These are phyloP conservation scores for Martiniozyma asiatica DNA, from an alignment of 1,139 yeast genomes.

Conservation along the genomic window DNA sequence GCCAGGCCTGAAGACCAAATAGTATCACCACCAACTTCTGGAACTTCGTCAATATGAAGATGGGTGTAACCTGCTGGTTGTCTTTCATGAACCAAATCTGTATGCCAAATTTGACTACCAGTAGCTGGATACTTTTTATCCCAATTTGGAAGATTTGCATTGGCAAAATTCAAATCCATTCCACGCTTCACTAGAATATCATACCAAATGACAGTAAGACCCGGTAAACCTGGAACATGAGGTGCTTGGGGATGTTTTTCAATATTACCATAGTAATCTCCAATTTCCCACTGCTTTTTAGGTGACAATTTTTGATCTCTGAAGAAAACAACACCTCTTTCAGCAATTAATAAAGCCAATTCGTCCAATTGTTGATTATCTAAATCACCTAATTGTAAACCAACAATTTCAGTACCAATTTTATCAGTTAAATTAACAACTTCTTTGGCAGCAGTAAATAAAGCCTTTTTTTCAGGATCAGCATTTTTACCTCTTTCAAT, in stretches of 20 bases:
- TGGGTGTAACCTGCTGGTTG: conserved; percentile 40
- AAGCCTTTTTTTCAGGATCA: conserved; percentile 41
- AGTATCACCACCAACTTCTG: conserved; percentile 39
- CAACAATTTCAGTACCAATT: conserved; percentile 44
- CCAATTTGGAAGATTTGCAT: conserved; percentile 16
- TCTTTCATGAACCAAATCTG: conserved; percentile 35
- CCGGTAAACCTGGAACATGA: conserved; percentile 34
- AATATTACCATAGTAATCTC: conserved; percentile 34
- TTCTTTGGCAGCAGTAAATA: conserved; percentile 38
- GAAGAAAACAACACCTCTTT: conserved; percentile 37
- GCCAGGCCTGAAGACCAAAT: conserved; percentile 39
- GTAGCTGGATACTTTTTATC: conserved; percentile 12
- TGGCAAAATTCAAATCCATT: conserved; percentile 9
- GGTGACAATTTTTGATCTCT: conserved; percentile 37
- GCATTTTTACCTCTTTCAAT: conserved; percentile 37
- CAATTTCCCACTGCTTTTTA: conserved; percentile 32
- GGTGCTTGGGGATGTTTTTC: conserved; percentile 38
- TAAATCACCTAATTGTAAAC: conserved; percentile 38
- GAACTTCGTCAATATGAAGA: conserved; percentile 35
- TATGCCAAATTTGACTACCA: conserved; percentile 28
- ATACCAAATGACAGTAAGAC: conserved; percentile 44
- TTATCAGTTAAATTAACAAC: conserved; percentile 35
- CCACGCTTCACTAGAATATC: conserved; percentile 22
- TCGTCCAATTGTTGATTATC: conserved; percentile 42
- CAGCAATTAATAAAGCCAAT: conserved; percentile 38